Evolutionary conservation across 2,329 filamentous ascomycete species (phyloP).

Genomic region (Ramularia collo-cygni): DNA sequence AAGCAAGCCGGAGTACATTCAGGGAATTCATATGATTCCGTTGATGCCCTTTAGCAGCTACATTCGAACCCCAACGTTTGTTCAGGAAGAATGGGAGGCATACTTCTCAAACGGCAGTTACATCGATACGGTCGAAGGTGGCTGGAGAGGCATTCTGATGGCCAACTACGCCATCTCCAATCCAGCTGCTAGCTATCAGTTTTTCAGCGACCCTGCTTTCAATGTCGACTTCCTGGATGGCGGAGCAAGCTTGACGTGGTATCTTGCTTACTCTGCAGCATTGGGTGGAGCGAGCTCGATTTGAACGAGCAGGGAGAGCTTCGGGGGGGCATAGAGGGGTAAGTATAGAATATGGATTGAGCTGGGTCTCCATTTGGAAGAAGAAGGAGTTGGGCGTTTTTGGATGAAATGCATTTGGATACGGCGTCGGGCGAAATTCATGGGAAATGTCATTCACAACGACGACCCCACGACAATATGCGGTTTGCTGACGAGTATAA

Average conservation of each 20-base stretch:
- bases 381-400: too few relatives aligned
- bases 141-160: conserved; percentile 81
- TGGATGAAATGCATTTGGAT: too few relatives aligned
- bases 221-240: conserved; percentile 67
- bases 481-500: too few relatives aligned
- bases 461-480: too few relatives aligned
- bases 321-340: too few relatives aligned
- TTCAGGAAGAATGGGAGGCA: conserved; percentile 72
- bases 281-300: conserved; percentile 31
- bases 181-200: conserved; percentile 61
- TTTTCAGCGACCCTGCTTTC: conserved; percentile 63
- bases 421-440: too few relatives aligned
- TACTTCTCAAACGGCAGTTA: conserved; percentile 63
- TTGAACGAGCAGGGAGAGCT: neutral
- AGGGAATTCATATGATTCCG: conserved; percentile 79
- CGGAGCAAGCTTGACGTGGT: conserved; percentile 79
- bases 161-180: conserved; percentile 76
- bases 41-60: conserved; percentile 62
- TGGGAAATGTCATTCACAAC: too few relatives aligned
- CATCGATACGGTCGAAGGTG: conserved; percentile 58
- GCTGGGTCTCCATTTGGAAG: too few relatives aligned
- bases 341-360: too few relatives aligned
- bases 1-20: conserved; percentile 29
- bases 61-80: conserved; percentile 62
- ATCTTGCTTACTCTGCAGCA: conserved; percentile 71